phyloP scores from a whole-genome alignment of 495 filamentous ascomycete species.

The Apiosordaria backusii region DNA sequence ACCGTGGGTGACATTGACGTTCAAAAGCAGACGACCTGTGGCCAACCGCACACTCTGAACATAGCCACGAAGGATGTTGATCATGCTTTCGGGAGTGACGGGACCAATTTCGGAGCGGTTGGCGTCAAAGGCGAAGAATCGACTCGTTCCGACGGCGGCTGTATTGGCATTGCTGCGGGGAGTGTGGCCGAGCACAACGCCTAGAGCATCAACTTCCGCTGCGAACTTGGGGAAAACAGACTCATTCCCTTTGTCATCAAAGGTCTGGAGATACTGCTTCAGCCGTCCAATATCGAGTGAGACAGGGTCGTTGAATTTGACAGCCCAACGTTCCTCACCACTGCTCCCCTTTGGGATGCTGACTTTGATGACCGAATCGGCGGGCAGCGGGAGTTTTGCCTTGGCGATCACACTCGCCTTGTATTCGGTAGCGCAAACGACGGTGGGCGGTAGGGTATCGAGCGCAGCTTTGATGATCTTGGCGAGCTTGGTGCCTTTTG shows the following conservation, averaged over 20 bases:
- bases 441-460: constrained; percentile 30
- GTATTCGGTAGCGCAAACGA: constrained; percentile 56
- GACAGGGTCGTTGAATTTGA: constrained; percentile 40
- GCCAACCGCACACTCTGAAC: constrained; percentile 65
- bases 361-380: constrained; percentile 35
- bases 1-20: constrained; percentile 53
- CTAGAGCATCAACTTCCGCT: constrained; percentile 46
- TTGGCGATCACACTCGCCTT: constrained; percentile 49
- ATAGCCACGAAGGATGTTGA: constrained; percentile 58
- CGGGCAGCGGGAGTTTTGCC: constrained; percentile 36
- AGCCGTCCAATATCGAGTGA: constrained; percentile 48
- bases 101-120: constrained; percentile 21
- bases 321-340: constrained; percentile 38
- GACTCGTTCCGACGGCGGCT: constrained; percentile 37
- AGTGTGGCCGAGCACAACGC: constrained; percentile 44
- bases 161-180: constrained; percentile 33
- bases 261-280: constrained; percentile 48
- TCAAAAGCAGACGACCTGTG: constrained; percentile 61
- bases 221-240: constrained; percentile 40
- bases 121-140: constrained; percentile 41
- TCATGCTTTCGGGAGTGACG: constrained; percentile 32
- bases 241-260: constrained; percentile 37
- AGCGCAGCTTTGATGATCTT: constrained; percentile 53
- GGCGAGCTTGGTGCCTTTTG: constrained; percentile 51
- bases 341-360: constrained; percentile 41